Conservation (phyloP, 495 filamentous ascomycete genomes). For the Penicillium coprophilum region DNA sequence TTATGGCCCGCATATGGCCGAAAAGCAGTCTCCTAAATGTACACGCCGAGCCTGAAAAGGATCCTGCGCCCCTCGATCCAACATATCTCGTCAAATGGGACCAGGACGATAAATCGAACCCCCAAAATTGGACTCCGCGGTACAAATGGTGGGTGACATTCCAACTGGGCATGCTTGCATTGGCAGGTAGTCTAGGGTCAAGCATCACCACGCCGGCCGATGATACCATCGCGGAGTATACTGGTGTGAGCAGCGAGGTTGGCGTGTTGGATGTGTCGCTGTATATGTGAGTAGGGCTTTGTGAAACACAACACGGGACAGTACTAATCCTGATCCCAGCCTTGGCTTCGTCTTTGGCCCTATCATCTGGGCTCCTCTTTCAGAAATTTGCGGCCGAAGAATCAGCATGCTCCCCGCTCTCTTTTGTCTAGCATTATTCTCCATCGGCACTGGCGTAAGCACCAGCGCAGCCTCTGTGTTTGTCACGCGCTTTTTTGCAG, state of each 20-base stretch:
- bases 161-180: conserved; percentile 50
- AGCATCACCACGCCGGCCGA: conserved; percentile 52
- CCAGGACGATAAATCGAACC: conserved; percentile 32
- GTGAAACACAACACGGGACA: not conserved
- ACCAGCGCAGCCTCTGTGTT: conserved; percentile 38
- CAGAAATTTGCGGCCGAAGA: conserved; percentile 44
- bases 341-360: conserved; percentile 41
- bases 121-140: conserved; percentile 42
- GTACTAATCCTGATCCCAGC: not conserved
- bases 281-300: conserved; percentile 1
- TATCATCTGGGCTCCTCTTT: conserved; percentile 32
- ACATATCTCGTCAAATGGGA: conserved; percentile 16
- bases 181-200: conserved; percentile 49
- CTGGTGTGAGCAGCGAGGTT: conserved; percentile 37
- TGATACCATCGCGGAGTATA: conserved; percentile 35
- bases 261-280: conserved; percentile 6
- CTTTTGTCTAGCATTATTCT: conserved; percentile 44
- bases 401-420: conserved; percentile 47
- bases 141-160: conserved; percentile 53
- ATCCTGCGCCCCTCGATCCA: not conserved
- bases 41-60: not conserved
- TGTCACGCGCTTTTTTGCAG: conserved; percentile 46
- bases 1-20: not conserved
- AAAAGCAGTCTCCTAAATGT: conserved; percentile 1
- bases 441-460: conserved; percentile 42